Evolutionary conservation across 441 rosid species (phyloP).

Genomic region (Gossypium trilobum): DNA sequence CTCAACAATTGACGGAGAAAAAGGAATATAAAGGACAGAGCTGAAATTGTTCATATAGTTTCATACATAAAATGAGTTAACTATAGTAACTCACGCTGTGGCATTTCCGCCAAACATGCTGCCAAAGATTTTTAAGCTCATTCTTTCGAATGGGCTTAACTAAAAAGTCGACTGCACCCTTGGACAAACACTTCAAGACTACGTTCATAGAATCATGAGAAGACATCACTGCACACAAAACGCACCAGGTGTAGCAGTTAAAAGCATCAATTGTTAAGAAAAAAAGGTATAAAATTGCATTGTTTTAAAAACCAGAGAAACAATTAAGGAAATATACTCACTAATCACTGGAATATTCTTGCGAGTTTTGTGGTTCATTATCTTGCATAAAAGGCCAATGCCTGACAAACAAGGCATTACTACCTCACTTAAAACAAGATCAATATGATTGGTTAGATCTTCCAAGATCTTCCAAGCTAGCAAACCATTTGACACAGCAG

Average conservation of each 20-base stretch:
- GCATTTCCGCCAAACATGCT: slow-evolving; percentile 54
- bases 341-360: slow-evolving; percentile 38
- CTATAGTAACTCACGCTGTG: slow-evolving; percentile 38
- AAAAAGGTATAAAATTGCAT: not conserved
- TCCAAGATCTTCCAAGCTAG: slow-evolving; percentile 39
- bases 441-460: slow-evolving; percentile 32
- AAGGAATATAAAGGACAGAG: slow-evolving; percentile 18
- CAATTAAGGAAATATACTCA: slow-evolving; percentile 21
- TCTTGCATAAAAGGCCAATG: slow-evolving; percentile 35
- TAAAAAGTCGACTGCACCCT: slow-evolving; percentile 44
- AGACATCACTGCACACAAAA: slow-evolving; percentile 46
- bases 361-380: slow-evolving; percentile 35
- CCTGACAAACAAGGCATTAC: slow-evolving; percentile 35
- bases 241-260: slow-evolving; percentile 22
- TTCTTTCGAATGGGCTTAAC: slow-evolving; percentile 51
- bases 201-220: slow-evolving; percentile 40
- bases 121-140: slow-evolving; percentile 55
- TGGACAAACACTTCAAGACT: slow-evolving; percentile 45
- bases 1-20: slow-evolving; percentile 3
- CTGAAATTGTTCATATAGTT: slow-evolving; percentile 21
- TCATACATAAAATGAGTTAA: slow-evolving; percentile 16
- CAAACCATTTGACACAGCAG: slow-evolving; percentile 28
- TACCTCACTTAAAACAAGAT: slow-evolving; percentile 39
- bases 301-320: not conserved
- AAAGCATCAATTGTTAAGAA: slow-evolving; percentile 17